These are phyloP conservation scores for Balansia obtecta DNA, from an alignment of 2,329 filamentous ascomycete species.

Conservation along the genomic window DNA sequence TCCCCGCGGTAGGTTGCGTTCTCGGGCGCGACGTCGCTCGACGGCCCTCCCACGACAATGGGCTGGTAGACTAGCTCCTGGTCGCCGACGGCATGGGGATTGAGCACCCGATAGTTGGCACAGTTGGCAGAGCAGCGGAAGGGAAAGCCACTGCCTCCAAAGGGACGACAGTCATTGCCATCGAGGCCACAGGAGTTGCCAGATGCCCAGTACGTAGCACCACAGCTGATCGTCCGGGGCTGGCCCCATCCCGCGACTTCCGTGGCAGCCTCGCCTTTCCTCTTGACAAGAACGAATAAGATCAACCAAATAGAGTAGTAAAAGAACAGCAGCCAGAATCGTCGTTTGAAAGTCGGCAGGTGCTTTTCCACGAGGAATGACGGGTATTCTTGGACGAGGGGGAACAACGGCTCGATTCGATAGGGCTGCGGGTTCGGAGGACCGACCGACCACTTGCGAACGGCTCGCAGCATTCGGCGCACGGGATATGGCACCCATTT, in stretches of 20 bases:
- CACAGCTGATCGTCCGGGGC: slow-evolving; percentile 54
- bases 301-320: slow-evolving; percentile 58
- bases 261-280: slow-evolving; percentile 43
- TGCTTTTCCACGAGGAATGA: slow-evolving; percentile 49
- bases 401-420: slow-evolving; percentile 48
- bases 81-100: slow-evolving; percentile 64
- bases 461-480: slow-evolving; percentile 30
- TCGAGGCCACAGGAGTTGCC: slow-evolving; percentile 65
- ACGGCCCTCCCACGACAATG: slow-evolving; percentile 57
- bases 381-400: slow-evolving; percentile 54
- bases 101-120: slow-evolving; percentile 49
- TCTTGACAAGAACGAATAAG: slow-evolving; percentile 56
- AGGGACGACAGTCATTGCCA: slow-evolving; percentile 63
- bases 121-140: slow-evolving; percentile 70
- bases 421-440: slow-evolving; percentile 37
- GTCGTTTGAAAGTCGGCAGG: slow-evolving; percentile 46
- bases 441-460: slow-evolving; percentile 40
- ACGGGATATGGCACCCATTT: slow-evolving; percentile 48
- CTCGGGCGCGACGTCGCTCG: slow-evolving; percentile 25
- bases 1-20: slow-evolving; percentile 69
- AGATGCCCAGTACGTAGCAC: slow-evolving; percentile 55
- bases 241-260: slow-evolving; percentile 57
- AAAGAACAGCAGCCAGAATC: slow-evolving; percentile 42
- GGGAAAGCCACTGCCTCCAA: slow-evolving; percentile 54
- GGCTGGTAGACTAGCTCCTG: slow-evolving; percentile 51